These are phyloP conservation scores for Debaryomycetaceae sp. DNA, from an alignment of 1,139 yeast species.

Conservation along the genomic window DNA sequence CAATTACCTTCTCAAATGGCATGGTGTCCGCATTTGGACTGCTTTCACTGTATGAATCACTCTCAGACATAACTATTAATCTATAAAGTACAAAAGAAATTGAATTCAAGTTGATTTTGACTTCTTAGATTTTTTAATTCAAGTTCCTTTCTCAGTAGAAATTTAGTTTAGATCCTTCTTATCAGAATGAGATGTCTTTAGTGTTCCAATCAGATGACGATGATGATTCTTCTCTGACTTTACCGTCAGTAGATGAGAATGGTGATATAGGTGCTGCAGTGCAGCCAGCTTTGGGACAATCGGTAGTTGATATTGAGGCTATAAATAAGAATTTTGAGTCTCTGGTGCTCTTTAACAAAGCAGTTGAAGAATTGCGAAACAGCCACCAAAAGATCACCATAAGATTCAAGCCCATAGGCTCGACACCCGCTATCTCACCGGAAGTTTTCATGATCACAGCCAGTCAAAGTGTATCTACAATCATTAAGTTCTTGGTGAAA, in stretches of 20 bases:
- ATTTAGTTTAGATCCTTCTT: not conserved
- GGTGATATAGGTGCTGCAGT: slow-evolving; percentile 6
- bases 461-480: slow-evolving; percentile 43
- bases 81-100: too few relatives aligned
- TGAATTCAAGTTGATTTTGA: too few relatives aligned
- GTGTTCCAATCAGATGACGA: slow-evolving; percentile 15
- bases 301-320: not conserved
- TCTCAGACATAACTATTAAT: not conserved
- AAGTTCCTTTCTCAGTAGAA: too few relatives aligned
- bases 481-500: slow-evolving; percentile 42
- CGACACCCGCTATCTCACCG: slow-evolving; percentile 49
- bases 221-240: slow-evolving; percentile 6
- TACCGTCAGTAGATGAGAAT: slow-evolving; percentile 5
- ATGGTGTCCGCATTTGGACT: slow-evolving; percentile 24
- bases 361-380: not conserved
- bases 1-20: slow-evolving; percentile 25
- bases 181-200: slow-evolving; percentile 6
- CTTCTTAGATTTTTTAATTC: too few relatives aligned
- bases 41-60: slow-evolving; percentile 7
- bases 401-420: slow-evolving; percentile 58
- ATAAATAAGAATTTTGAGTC: not conserved
- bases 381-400: slow-evolving; percentile 28
- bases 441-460: slow-evolving; percentile 46
- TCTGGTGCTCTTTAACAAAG: slow-evolving; percentile 1
- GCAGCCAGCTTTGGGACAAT: slow-evolving; percentile 6